Conservation (phyloP, 225 moss, liverwort and hornwort genomes). For the Marchantia paleacea region DNA sequence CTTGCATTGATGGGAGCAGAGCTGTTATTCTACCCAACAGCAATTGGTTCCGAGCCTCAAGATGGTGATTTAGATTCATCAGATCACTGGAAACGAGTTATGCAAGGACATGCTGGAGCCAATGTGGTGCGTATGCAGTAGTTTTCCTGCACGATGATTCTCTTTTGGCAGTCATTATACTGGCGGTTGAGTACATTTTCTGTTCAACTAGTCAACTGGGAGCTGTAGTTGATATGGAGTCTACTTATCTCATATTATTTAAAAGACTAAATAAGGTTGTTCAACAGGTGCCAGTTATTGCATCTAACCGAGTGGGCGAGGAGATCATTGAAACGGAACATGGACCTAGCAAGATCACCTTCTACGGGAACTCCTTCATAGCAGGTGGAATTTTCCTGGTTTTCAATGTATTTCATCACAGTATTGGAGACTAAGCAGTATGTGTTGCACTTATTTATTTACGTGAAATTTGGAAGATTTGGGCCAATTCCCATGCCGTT, state of each 20-base stretch:
- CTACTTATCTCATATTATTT: background rate
- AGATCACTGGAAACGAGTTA: slow-evolving; percentile 85
- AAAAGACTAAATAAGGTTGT: background rate
- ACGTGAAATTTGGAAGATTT: too few relatives aligned
- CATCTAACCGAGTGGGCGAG: slow-evolving; percentile 74
- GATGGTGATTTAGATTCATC: slow-evolving; percentile 70
- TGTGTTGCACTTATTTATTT: too few relatives aligned
- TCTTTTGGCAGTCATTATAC: background rate
- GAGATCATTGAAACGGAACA: slow-evolving; percentile 79
- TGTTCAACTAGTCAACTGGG: too few relatives aligned
- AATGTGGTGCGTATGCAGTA: slow-evolving; percentile 50
- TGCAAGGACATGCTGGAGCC: slow-evolving; percentile 97
- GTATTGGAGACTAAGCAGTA: background rate
- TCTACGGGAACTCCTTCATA: slow-evolving; percentile 90
- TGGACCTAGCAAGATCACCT: slow-evolving; percentile 76
- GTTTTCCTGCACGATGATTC: too few relatives aligned
- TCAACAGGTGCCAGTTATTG: slow-evolving; percentile 62
- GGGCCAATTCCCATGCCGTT: too few relatives aligned
- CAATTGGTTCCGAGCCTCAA: slow-evolving; percentile 86
- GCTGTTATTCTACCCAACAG: slow-evolving; percentile 82
- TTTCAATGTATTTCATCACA: background rate
- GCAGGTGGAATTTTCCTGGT: slow-evolving; percentile 37
- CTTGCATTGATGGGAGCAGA: slow-evolving; percentile 89
- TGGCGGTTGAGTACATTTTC: background rate
- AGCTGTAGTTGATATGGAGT: background rate